Evolutionary conservation across 768 basidiomycete genomes (phyloP).

Genomic region (Xerocomellus dryophilus): DNA sequence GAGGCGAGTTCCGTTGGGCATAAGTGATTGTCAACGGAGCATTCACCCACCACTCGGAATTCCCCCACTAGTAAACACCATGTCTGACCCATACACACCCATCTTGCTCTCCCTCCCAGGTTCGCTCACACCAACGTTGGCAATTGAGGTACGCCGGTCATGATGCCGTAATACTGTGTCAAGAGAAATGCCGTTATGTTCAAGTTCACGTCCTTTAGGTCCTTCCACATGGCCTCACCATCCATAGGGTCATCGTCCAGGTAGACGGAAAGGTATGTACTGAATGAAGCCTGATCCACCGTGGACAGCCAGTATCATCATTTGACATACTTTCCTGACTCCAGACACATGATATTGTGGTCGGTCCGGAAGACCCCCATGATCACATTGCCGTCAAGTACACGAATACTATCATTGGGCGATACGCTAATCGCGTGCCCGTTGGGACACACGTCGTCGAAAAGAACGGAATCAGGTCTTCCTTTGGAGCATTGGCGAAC

Average conservation of each 20-base stretch:
- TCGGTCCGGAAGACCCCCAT: slow-evolving; percentile 64
- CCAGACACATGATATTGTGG: slow-evolving; percentile 73
- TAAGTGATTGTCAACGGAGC: not conserved
- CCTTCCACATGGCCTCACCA: slow-evolving; percentile 63
- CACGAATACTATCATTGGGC: slow-evolving; percentile 68
- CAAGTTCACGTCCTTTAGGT: slow-evolving; percentile 37
- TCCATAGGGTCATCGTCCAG: slow-evolving; percentile 66
- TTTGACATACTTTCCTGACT: not conserved
- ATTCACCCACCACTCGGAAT: not conserved
- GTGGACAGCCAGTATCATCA: not conserved
- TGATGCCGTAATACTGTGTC: slow-evolving; percentile 5
- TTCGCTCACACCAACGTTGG: slow-evolving; percentile 53
- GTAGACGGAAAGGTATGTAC: slow-evolving; percentile 55
- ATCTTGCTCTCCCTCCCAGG: slow-evolving; percentile 50
- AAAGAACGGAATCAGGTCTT: slow-evolving; percentile 49
- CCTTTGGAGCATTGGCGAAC: slow-evolving; percentile 43
- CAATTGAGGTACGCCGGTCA: slow-evolving; percentile 51
- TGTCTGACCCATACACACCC: slow-evolving; percentile 46
- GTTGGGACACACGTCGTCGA: slow-evolving; percentile 52
- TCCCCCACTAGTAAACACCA: slow-evolving; percentile 8
- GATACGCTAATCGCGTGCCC: slow-evolving; percentile 71
- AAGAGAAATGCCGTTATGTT: not conserved
- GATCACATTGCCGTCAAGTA: slow-evolving; percentile 63
- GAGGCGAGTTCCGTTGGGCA: not conserved
- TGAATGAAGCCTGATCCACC: not conserved